Base-by-base conservation (phyloP, 306 rosid genomes). In the Trichosanthes truncata region DNA sequence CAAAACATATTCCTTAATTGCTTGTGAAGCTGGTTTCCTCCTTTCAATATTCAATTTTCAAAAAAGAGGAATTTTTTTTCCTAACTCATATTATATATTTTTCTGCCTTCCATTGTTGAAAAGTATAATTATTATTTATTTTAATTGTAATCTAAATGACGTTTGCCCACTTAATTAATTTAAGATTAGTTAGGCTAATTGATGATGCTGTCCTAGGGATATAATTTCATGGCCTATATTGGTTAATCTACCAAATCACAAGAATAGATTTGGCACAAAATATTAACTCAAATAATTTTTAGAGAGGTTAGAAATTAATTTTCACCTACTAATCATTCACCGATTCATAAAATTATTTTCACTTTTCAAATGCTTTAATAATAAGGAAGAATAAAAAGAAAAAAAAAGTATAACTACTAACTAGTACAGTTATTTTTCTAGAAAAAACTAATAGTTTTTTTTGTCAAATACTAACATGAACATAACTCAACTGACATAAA, bases 1-100 rank as follows among this genome's bases (percentile, higher is more conserved):
- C 78, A 74, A 74, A 52, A 74, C 63, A 74, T 33, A 49, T 51
- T 74, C 62, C 78, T 74, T 74, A 9, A 74, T 74, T 74, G 62
- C 78, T 74, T 74, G 31, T 51, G 63, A 74, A 74, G 78, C 63
- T 35, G 59, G 60, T 73, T 48, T 45, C 76, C 76, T 48, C 43
- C 77, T 25, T 72, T 26, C 18, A 72, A 46, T 72, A 52, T 76
- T 76, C 6, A 72, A 61, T 15, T 17, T 18, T 26, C 9, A 51
- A 63, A 20, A 20, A 46, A 43, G 20, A 73, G 48, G 41, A 53
- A 25, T 25, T 2, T 23, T 20, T 6, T 9, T 41, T n/a, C n/a
- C n/a, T 17, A 8, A 40, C 52, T 40, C 17, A 43, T 69, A 43
- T 71, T 5, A 5, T 43, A 71, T 69, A 69, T 43, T 21, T 62